Percentiles rank a stretch among this genome's conserved stretches.
Evolutionary conservation across 2,329 filamentous ascomycete genomes (phyloP).

Genomic region (Colletotrichum scovillei): DNA sequence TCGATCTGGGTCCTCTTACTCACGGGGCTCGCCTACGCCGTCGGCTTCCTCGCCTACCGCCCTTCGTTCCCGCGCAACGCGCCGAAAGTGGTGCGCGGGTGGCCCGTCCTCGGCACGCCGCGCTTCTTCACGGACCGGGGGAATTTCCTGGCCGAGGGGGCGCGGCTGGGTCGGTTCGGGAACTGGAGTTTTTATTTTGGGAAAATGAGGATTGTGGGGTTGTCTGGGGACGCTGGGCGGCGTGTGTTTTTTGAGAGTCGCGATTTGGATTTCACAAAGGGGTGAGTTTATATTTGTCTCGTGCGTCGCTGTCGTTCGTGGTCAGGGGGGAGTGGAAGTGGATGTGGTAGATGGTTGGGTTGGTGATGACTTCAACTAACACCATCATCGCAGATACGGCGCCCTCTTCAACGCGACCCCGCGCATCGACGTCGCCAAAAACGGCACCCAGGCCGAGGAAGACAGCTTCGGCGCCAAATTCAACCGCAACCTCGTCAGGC

Average conservation of each 20-base stretch:
- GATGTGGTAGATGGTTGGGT: no score
- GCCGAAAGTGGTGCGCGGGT: conserved; percentile 41
- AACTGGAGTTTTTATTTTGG: conserved; percentile 63
- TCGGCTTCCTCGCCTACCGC: conserved; percentile 34
- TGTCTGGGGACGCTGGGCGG: conserved; percentile 55
- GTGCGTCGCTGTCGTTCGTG: no score
- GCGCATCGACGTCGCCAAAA: conserved; percentile 31
- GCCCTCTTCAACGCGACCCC: conserved; percentile 46
- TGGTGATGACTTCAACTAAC: background rate
- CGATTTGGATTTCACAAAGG: conserved; percentile 55
- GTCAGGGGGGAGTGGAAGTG: no score
- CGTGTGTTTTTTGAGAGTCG: conserved; percentile 57
- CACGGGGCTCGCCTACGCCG: conserved; percentile 25
- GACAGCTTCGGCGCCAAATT: conserved; percentile 42
- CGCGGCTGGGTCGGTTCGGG: conserved; percentile 46
- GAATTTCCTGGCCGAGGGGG: conserved; percentile 54
- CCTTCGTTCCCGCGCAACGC: conserved; percentile 40
- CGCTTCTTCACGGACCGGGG: conserved; percentile 59
- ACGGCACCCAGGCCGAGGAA: conserved; percentile 14
- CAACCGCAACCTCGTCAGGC: conserved; percentile 42
- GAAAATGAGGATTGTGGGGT: conserved; percentile 53
- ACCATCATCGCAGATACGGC: conserved; percentile 39
- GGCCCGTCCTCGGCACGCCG: conserved; percentile 56
- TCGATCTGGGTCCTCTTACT: conserved; percentile 37
- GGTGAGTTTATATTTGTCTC: conserved; percentile 41